phyloP scores from a whole-genome alignment of 768 basidiomycete species.

The Boletus rubescentipes region DNA sequence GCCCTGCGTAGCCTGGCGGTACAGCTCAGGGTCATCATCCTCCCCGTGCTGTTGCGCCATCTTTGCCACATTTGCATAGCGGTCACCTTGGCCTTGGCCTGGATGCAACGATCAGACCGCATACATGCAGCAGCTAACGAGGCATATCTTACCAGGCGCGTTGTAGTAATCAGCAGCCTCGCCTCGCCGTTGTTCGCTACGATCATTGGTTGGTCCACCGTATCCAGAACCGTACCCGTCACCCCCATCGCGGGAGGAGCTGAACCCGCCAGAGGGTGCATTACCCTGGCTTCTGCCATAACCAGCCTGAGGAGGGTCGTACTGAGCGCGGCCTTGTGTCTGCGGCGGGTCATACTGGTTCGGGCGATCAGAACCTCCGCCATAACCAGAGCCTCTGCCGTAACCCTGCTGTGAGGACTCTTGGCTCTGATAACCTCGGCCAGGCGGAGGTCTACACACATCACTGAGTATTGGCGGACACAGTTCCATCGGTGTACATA shows the following conservation, averaged over 20 bases:
- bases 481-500: not conserved
- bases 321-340: conserved; percentile 8
- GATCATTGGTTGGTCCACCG: not conserved
- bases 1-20: conserved; percentile 23
- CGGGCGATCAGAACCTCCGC: conserved; percentile 3
- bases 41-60: conserved; percentile 19
- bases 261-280: conserved; percentile 20
- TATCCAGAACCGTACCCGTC: conserved; percentile 7
- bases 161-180: conserved; percentile 22
- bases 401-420: conserved; percentile 1
- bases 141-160: conserved; percentile 2
- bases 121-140: not conserved
- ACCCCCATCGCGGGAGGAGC: conserved; percentile 9
- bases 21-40: conserved; percentile 20
- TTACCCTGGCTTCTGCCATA: conserved; percentile 4
- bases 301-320: conserved; percentile 6
- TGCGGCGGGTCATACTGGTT: conserved; percentile 10
- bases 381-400: conserved; percentile 10
- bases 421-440: conserved; percentile 7
- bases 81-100: conserved; percentile 21
- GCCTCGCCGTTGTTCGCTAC: conserved; percentile 11
- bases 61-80: conserved; percentile 16
- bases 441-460: not conserved
- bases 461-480: not conserved
- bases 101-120: conserved; percentile 1